Evolutionary conservation across 345 rosid species (phyloP), one percentile per base, ranked within the genome.

Genomic region (Microcos paniculata): DNA sequence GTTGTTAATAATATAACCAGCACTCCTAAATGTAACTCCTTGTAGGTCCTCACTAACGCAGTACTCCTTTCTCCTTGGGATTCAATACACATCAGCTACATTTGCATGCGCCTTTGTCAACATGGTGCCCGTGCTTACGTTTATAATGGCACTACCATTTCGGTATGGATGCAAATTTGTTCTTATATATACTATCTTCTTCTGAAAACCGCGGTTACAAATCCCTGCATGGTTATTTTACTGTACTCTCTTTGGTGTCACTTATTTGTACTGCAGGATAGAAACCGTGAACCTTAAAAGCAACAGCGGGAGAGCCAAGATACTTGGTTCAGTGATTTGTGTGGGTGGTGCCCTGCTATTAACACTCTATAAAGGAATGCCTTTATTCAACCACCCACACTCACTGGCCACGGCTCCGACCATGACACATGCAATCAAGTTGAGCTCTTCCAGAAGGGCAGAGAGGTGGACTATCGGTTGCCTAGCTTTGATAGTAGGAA

Each of bases 11-110:
- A 8, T 55, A 28, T 23, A 6, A 10, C 24, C 4, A 24, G 31
- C 14, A 55, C 8, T 15, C 1, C 14, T 71, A 19, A 42, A 18
- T 57, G 28, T 46, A 26, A 4, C 46, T 71, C 59, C 13, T 67
- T 80, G 73, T 70, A 90, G 94, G 78, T 76, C 89, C n/a, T 88
- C 94, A 3, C 78, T 90, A 45, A 84, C 88, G 7, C 92, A 90
- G 59, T 88, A 79, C 77, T 76, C 78, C 77, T 87, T 88, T 86
- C 94, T 90, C 23, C 74, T 84, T 24, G 94, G 94, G 31, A 86
- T 90, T 66, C 83, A 80, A 76, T 61, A 85, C 80, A 90, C 94
- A 70, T 90, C 94, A 45, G 91, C 94, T 42, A 86, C 94, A 53
- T 86, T 87, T 68, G 65, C 94, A 1, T 83, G 90, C 70, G 92